phyloP scores from a whole-genome alignment of 768 basidiomycete species.

The Psilocybe sp. region DNA sequence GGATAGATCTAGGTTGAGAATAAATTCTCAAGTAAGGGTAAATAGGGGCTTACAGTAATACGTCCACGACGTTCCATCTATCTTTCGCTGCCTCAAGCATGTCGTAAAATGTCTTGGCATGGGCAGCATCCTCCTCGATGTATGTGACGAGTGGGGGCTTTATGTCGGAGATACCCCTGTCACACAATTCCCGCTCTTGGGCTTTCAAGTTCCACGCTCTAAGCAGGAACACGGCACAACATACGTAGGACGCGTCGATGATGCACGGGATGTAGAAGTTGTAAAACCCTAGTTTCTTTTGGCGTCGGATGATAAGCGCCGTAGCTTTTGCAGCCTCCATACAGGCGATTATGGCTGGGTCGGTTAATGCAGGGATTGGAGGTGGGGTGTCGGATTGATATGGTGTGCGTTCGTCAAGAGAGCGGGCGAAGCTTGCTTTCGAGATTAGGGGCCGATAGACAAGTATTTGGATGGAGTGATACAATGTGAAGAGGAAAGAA shows the following conservation, averaged over 20 bases:
- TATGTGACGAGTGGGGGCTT: conserved; percentile 28
- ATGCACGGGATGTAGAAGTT: conserved; percentile 38
- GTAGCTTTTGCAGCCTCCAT: conserved; percentile 59
- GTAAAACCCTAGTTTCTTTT: conserved; percentile 36
- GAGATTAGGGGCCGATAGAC: conserved; percentile 69
- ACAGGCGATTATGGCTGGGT: conserved; percentile 32
- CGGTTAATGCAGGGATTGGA: not conserved
- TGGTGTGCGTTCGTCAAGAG: conserved; percentile 6
- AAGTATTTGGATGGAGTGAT: conserved; percentile 62
- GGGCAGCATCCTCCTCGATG: conserved; percentile 33
- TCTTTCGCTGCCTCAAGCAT: conserved; percentile 35
- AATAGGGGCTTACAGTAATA: conserved; percentile 10
- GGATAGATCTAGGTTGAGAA: not conserved
- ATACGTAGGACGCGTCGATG: conserved; percentile 45
- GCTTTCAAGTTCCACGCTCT: conserved; percentile 57
- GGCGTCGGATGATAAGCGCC: conserved; percentile 54
- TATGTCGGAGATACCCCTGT: conserved; percentile 27
- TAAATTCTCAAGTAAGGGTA: not conserved
- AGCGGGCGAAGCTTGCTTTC: conserved; percentile 28
- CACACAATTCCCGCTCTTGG: conserved; percentile 32
- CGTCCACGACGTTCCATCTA: conserved; percentile 26
- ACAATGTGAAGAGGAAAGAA: conserved; percentile 53
- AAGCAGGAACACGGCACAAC: conserved; percentile 51
- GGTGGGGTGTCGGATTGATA: not conserved
- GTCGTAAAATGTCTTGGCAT: conserved; percentile 39